Conservation (phyloP, 768 basidiomycete genomes). For the Mycena floridula region DNA sequence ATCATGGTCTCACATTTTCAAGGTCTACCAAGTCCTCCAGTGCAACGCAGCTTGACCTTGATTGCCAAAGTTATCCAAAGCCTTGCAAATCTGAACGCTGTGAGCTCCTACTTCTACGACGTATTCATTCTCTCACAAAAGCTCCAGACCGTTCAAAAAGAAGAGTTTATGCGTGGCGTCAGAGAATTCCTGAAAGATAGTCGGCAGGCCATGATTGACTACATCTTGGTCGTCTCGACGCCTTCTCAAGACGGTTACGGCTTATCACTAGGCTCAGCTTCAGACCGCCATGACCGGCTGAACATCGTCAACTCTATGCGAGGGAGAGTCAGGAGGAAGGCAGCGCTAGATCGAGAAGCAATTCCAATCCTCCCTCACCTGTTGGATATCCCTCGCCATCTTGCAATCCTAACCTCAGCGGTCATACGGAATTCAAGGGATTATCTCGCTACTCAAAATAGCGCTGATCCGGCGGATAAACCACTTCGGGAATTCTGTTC, state of each 20-base stretch:
- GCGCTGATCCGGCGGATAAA: slow-evolving; percentile 28
- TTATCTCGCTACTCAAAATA: slow-evolving; percentile 26
- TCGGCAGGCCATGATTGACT: slow-evolving; percentile 70
- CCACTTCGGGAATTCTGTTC: slow-evolving; percentile 50
- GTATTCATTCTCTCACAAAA: background rate
- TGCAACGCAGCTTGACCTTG: slow-evolving; percentile 76
- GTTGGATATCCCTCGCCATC: slow-evolving; percentile 72
- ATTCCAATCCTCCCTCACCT: slow-evolving; percentile 69
- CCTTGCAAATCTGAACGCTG: slow-evolving; percentile 77
- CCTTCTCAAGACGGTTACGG: slow-evolving; percentile 21
- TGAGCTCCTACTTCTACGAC: slow-evolving; percentile 25
- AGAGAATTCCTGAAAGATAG: slow-evolving; percentile 67
- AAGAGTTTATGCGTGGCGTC: slow-evolving; percentile 76
- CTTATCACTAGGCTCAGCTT: slow-evolving; percentile 10
- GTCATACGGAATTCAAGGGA: slow-evolving; percentile 61
- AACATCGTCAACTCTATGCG: slow-evolving; percentile 50
- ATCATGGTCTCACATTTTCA: slow-evolving; percentile 2
- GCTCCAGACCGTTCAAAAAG: slow-evolving; percentile 57
- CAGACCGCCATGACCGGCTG: slow-evolving; percentile 44
- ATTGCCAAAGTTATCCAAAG: slow-evolving; percentile 90
- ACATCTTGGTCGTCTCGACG: slow-evolving; percentile 67
- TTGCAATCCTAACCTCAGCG: slow-evolving; percentile 70
- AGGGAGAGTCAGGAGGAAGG: slow-evolving; percentile 50
- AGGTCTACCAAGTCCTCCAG: slow-evolving; percentile 62
- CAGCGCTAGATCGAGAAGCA: slow-evolving; percentile 58